Base-by-base conservation (phyloP, 495 filamentous ascomycete genomes). In the Penicillium egyptiacum region DNA sequence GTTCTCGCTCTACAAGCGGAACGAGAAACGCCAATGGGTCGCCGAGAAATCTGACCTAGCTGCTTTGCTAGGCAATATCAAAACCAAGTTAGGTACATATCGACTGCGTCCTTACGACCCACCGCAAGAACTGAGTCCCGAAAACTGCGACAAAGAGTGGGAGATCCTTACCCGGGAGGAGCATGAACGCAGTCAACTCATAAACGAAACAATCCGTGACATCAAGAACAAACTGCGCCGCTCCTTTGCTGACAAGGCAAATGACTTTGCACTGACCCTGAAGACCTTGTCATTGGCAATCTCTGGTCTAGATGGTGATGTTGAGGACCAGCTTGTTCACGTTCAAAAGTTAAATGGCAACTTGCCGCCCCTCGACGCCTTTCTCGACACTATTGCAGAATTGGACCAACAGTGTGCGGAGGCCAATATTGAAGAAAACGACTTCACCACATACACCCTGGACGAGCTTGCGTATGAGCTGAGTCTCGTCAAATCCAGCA, bases 391-490 rank as follows among this genome's bases (percentile, higher is more conserved):
- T 56, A 93, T 98, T 61, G 88, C 83, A 4, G 85, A 82, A 11
- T 78, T 96, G 26, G 91, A 95, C 63, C 81, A 83, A 61, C 91
- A 96, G 72, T 98, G 95, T 69, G 84, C 85, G 41, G 92, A 98
- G 77, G 94, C 94, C 43, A 98, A 98, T 70, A 96, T 97, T 44
- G 94, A 98, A 71, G 94, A 98, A 68, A 98, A 98, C 71, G 94
- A 98, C 72, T 96, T 93, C 74, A 98, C 94, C 5, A 96, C 93
- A 3, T 97, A 96, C 75, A 95, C 91, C 11, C 90, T 96, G 65
- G 94, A 98, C 68, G 94, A 98, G 70, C 82, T 98, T 19, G 85
- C 85, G 44, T 98, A 98, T 79, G 94, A 98, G 69, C 81, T 97
- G 37, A 89, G 89, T 6, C 81, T 98, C 5, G 94, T 97, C 28